A percentile compares a stretch with the other conserved stretches of the same genome.
These are phyloP conservation scores for Glycine soja DNA, from an alignment of 306 rosid genomes.

Conservation along the genomic window DNA sequence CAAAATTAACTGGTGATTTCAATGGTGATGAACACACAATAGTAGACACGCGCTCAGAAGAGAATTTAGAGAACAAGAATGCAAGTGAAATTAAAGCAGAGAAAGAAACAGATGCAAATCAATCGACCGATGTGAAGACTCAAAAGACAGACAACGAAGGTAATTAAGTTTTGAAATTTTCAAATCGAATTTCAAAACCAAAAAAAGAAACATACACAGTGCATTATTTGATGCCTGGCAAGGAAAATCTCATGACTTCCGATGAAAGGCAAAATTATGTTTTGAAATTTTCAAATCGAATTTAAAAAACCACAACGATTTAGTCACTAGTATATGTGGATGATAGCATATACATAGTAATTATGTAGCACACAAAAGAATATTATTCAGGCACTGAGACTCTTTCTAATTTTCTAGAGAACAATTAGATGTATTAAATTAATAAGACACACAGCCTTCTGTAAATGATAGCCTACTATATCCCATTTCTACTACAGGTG, in stretches of 20 bases:
- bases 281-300: no score
- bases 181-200: not conserved
- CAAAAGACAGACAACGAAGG: not conserved
- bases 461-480: not conserved
- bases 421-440: not conserved
- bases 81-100: not conserved
- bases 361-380: not conserved
- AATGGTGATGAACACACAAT: not conserved
- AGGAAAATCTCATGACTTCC: not conserved
- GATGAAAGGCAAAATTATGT: not conserved
- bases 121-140: not conserved
- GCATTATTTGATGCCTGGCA: not conserved
- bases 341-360: not conserved
- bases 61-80: conserved; percentile 3
- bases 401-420: no score
- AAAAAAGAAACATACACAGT: not conserved
- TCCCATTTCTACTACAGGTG: not conserved
- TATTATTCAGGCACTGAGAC: not conserved
- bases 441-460: not conserved
- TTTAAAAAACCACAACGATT: not conserved
- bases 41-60: not conserved
- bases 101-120: not conserved
- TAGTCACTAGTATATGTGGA: not conserved
- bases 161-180: not conserved
- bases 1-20: not conserved